Evolutionary conservation across 345 rosid genomes (phyloP).

Genomic region (Carallia brachiata): DNA sequence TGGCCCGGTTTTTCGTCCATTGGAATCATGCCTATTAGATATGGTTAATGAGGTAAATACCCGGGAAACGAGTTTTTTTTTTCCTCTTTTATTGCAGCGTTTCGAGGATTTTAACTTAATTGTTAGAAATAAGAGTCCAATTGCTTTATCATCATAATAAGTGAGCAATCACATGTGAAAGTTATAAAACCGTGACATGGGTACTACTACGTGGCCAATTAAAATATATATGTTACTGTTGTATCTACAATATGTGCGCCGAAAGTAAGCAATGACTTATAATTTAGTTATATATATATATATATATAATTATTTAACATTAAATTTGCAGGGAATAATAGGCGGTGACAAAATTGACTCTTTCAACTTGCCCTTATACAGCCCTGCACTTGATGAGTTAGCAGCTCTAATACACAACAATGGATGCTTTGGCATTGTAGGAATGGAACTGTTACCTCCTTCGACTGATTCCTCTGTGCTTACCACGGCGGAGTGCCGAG

Average conservation of each 20-base stretch:
- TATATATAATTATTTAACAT: too few species aligned
- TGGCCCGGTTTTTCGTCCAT: not conserved
- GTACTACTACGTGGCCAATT: not conserved
- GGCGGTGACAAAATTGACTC: constrained; percentile 1
- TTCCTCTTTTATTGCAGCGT: too few species aligned
- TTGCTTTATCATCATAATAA: too few species aligned
- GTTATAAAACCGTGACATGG: too few species aligned
- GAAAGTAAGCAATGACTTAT: too few species aligned
- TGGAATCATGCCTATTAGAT: constrained; percentile 16
- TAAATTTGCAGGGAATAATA: not conserved
- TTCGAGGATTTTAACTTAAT: too few species aligned
- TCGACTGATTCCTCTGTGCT: not conserved
- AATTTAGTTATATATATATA: too few species aligned
- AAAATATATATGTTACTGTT: too few species aligned
- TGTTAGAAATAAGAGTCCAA: too few species aligned
- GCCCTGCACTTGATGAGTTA: constrained; percentile 12
- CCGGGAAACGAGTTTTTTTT: not conserved
- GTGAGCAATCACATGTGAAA: too few species aligned
- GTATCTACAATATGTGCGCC: too few species aligned
- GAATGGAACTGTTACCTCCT: not conserved
- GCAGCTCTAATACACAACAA: not conserved
- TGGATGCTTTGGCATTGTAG: not conserved
- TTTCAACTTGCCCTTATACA: constrained; percentile 1
- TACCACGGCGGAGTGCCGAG: not conserved
- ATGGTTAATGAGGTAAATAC: constrained; percentile 17